A percentile compares a stretch with the other conserved stretches of the same genome.
Conservation (phyloP, 1,139 yeast genomes). For the Blastobotrys ciferrii region DNA sequence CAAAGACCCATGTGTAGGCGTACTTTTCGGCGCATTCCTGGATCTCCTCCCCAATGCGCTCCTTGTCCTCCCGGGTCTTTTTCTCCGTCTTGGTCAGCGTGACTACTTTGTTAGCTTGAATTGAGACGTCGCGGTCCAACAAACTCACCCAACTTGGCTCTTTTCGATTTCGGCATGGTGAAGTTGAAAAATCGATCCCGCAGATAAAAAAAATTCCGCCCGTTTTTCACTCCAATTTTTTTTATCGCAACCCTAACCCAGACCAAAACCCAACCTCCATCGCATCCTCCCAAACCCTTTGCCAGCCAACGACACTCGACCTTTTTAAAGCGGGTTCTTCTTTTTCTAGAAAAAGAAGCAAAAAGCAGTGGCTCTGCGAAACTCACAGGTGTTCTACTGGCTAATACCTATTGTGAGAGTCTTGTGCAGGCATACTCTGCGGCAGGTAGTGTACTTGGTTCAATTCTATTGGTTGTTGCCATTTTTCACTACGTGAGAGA, state of each 20-base stretch:
- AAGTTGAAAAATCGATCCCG: not conserved
- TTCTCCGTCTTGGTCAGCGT: slow-evolving; percentile 96
- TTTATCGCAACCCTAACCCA: slow-evolving; percentile 4
- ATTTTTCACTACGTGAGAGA: too few relatives aligned
- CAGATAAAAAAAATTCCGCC: not conserved
- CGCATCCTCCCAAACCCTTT: not conserved
- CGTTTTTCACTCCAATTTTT: slow-evolving; percentile 22
- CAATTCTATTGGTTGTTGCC: too few relatives aligned
- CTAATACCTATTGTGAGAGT: too few relatives aligned
- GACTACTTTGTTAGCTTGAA: slow-evolving; percentile 44
- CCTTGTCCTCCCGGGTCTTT: slow-evolving; percentile 91
- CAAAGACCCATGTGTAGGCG: slow-evolving; percentile 80
- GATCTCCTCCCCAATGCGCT: slow-evolving; percentile 84
- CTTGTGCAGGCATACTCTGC: too few relatives aligned
- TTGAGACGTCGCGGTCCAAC: too few relatives aligned
- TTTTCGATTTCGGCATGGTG: slow-evolving; percentile 93
- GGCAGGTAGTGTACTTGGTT: too few relatives aligned
- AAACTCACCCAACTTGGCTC: slow-evolving; percentile 49
- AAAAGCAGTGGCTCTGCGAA: too few relatives aligned
- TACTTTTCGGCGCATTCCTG: slow-evolving; percentile 75
- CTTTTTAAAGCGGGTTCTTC: too few relatives aligned
- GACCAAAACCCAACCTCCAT: not conserved
- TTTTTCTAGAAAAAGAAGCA: too few relatives aligned
- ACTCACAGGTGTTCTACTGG: too few relatives aligned
- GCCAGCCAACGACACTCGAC: not conserved